Base-by-base conservation (phyloP, 2,329 filamentous ascomycete genomes). In the Aspergillus sp. region DNA sequence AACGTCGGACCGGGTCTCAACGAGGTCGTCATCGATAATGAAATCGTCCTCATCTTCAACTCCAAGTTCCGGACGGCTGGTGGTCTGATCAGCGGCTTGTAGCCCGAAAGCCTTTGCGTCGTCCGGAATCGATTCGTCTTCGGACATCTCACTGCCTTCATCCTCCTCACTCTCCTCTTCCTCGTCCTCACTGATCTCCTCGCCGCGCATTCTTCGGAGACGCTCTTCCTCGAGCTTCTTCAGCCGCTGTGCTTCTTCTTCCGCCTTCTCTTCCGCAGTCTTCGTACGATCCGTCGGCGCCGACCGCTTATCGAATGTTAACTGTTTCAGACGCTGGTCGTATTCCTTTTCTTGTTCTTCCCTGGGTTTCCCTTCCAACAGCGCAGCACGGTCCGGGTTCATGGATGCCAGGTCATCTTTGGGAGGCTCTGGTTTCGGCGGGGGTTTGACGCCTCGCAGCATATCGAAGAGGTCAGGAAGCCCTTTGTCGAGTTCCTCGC, bases 1-100 rank as follows among this genome's bases (percentile, higher is more conserved):
- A 29, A 66, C 70, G 45, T 76, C 71, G n/a, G 89, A 93, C 34
- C 86, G 89, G 60, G 87, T 92, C 11, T 91, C 91, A 31, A 97
- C 82, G 14, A 97, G 80, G 65, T 96, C 88, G 57, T 94, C 89
- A 54, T 97, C 93, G 56, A 97, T 86, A 21, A 93, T 69, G 64
- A 97, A 97, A 62, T 97, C 91, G 63, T 97, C 93, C 67, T 97
- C 93, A 61, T 97, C 93, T 59, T 96, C 91, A 31, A 96, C 87
- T 5, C 86, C 89, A 16, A 91, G 64, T 20, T 78, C 73, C 34
- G 68, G 66, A 29, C 68, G 74, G 53, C 60, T 71, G 60, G 50
- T 65, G 55, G 58, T 68, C 60, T 66, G 68, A 38, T 64, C 65
- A 21, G 64, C 63, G 42, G 65, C 71, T 53, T 87, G 81, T 6